Evolutionary conservation across 1,284 basidiomycete genomes (phyloP), one percentile per base, ranked within the genome.

Genomic region (Caloboletus inedulis): DNA sequence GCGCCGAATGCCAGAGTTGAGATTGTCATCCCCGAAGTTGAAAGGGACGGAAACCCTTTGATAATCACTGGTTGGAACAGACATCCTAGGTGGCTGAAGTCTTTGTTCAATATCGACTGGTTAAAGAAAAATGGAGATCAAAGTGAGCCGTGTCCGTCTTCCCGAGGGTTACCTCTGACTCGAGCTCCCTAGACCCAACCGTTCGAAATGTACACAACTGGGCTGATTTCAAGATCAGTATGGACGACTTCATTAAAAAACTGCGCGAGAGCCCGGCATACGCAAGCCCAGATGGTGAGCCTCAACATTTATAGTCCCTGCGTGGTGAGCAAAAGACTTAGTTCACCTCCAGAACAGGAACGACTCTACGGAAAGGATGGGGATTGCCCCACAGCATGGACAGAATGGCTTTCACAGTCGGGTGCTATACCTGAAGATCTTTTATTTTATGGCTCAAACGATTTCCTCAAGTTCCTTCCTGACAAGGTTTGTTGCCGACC

Each of bases 351-450:
- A 88, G 88, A 88, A 56, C 59, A 63, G 3, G 76, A 80, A 62
- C 73, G 84, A 21, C 71, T 82, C 10, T 91, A 91, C 59, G 87
- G 84, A 21, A 91, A 91, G 63, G 89, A 91, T 61, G 76, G 78
- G 1, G 71, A 77, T 10, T 90, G 87, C 63, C 89, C 88, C 0
- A 19, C 59, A 21, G 61, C 71, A 59, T 91, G 87, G 86, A 72
- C 72, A 16, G 55, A 79, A 3, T 88, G 85, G 82, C 69, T 91
- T 16, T 59, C 72, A 9, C 56, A 61, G 0, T 64, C 64, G 2
- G 65, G 63, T 21, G 69, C 77, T 23, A 70, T 91, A 42, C 85
- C 87, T 0, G 34, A 69, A 10, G 55, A 61, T 8, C 60, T 88
- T 16, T 62, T 81, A 34, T 81, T 81, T 14, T 61, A 77, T 37